Percentiles rank a stretch among this genome's conserved stretches.
Conservation (phyloP, 768 basidiomycete genomes). For the Peribolospora kevripleyi region DNA sequence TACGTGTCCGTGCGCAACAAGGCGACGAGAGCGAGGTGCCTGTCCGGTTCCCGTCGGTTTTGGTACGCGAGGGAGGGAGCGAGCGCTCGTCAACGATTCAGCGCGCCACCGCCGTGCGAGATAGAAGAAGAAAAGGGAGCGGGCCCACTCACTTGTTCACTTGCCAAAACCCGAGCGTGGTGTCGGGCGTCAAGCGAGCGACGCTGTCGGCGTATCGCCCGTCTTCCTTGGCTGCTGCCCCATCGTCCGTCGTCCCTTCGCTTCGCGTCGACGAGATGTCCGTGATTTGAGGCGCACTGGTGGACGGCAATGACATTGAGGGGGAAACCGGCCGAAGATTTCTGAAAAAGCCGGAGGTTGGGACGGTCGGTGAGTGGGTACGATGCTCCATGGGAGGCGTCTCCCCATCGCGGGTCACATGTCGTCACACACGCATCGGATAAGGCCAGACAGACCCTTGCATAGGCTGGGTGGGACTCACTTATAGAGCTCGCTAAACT, state of each 20-base stretch:
- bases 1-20: constrained; percentile 48
- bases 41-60: not conserved
- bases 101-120: not conserved
- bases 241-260: too few species aligned
- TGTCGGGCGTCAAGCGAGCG: constrained; percentile 27
- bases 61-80: not conserved
- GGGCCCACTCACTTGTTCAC: constrained; percentile 43
- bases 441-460: too few species aligned
- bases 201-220: constrained; percentile 8
- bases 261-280: too few species aligned
- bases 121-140: constrained; percentile 14
- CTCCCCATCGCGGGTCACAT: too few species aligned
- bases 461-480: constrained; percentile 16
- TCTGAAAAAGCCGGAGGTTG: too few species aligned
- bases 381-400: too few species aligned
- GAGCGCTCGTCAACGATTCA: not conserved
- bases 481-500: constrained; percentile 71
- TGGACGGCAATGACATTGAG: too few species aligned
- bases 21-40: constrained; percentile 26
- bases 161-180: constrained; percentile 62
- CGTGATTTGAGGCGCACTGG: too few species aligned
- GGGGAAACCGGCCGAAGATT: too few species aligned
- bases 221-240: too few species aligned
- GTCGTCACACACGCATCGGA: too few species aligned
- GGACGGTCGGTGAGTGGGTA: too few species aligned